phyloP scores from a whole-genome alignment of 768 basidiomycete genomes.

The Leccinum incarnatum region DNA sequence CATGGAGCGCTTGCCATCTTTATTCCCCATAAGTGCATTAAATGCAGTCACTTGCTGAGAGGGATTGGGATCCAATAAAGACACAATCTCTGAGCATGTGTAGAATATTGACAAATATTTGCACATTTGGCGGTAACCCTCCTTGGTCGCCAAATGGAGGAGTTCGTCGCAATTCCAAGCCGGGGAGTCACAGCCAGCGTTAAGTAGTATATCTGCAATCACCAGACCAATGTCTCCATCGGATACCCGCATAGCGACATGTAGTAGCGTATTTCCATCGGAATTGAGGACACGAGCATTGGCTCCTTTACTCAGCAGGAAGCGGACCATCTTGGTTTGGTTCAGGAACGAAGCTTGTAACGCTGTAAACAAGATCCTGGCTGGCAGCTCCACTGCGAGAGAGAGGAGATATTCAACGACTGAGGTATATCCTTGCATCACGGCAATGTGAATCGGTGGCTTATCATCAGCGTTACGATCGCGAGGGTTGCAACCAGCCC shows the following conservation, averaged over 20 bases:
- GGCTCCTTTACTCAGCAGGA: conserved; percentile 1
- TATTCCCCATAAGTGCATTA: too few species aligned
- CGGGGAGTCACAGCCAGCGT: neutral
- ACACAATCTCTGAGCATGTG: neutral
- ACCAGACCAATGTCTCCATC: neutral
- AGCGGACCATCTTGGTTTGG: neutral
- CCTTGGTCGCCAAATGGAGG: neutral
- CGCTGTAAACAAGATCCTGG: neutral
- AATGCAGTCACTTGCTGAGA: too few species aligned
- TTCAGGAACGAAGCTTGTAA: neutral
- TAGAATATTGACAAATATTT: neutral
- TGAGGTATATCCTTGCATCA: neutral
- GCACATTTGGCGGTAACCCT: neutral
- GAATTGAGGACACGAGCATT: neutral
- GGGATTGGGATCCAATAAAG: neutral
- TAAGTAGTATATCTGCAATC: neutral
- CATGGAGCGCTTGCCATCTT: too few species aligned
- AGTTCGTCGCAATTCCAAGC: neutral
- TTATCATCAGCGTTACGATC: neutral
- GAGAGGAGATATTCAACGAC: neutral
- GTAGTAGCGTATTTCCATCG: neutral
- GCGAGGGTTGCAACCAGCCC: neutral
- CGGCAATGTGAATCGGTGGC: neutral
- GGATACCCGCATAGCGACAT: neutral
- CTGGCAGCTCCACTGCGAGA: neutral